These are phyloP conservation scores for Anthoceros angustus DNA, from an alignment of 225 moss, liverwort and hornwort species.

Conservation along the genomic window DNA sequence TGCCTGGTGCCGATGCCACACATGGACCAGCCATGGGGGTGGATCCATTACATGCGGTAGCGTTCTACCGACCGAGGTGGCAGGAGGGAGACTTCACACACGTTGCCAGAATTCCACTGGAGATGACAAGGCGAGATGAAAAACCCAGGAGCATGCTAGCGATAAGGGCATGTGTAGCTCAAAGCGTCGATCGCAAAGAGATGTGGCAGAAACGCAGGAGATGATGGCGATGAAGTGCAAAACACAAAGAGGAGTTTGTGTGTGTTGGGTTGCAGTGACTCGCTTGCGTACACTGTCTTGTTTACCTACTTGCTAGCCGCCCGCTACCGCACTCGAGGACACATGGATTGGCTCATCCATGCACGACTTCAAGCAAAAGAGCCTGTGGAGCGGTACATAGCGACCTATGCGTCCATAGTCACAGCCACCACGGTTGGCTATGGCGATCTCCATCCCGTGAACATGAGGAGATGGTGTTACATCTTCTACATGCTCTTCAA, in stretches of 20 bases:
- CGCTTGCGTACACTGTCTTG: conserved; percentile 63
- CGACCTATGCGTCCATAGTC: conserved; percentile 71
- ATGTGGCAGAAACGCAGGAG: too few relatives aligned
- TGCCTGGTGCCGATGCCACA: too few relatives aligned
- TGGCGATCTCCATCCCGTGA: conserved; percentile 87
- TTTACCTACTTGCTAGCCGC: conserved; percentile 61
- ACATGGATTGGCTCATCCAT: conserved; percentile 57
- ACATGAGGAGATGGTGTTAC: conserved; percentile 70
- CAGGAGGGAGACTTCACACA: too few relatives aligned
- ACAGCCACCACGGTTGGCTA: conserved; percentile 81
- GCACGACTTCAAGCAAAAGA: conserved; percentile 36
- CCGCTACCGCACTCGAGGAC: conserved; percentile 37
- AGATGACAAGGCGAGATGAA: too few relatives aligned
- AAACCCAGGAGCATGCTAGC: too few relatives aligned
- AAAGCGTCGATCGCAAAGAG: too few relatives aligned
- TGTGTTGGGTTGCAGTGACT: conserved; percentile 37
- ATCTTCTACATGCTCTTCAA: conserved; percentile 75
- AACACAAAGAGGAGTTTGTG: conserved; percentile 11
- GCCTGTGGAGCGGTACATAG: conserved; percentile 38
- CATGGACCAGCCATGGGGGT: too few relatives aligned
- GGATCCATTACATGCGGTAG: too few relatives aligned
- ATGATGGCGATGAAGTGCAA: too few relatives aligned
- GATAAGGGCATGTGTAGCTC: too few relatives aligned
- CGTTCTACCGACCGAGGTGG: too few relatives aligned
- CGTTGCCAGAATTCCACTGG: too few relatives aligned